phyloP scores from a whole-genome alignment of 148 eudicot species.

The Camellia sinensis region DNA sequence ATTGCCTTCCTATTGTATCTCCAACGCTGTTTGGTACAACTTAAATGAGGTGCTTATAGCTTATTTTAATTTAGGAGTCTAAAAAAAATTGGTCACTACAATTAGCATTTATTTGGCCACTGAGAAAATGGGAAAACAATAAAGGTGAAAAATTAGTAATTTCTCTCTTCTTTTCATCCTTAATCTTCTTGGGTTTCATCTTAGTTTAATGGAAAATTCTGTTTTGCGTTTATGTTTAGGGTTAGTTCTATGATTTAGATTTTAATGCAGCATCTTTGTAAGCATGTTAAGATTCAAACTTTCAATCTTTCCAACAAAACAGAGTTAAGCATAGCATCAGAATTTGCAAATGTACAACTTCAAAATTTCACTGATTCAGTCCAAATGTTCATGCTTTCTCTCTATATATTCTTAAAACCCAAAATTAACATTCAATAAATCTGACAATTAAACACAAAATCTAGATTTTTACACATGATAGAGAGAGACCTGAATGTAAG shows the following conservation, averaged over 20 bases:
- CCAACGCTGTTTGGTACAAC: neutral
- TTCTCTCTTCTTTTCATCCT: neutral
- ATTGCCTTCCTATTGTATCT: neutral
- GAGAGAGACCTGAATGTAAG: constrained; percentile 69
- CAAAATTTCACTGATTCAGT: neutral
- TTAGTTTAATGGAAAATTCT: neutral
- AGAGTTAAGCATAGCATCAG: neutral
- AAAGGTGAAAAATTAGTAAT: neutral
- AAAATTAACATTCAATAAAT: neutral
- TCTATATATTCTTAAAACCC: neutral
- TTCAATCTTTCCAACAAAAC: too few relatives aligned
- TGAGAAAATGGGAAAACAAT: neutral
- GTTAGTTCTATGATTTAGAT: neutral
- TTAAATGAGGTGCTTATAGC: too few relatives aligned
- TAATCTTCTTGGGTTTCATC: neutral
- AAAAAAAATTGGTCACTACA: neutral
- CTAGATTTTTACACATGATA: neutral
- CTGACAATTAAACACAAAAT: neutral
- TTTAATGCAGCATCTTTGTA: too few relatives aligned
- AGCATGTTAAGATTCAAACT: too few relatives aligned
- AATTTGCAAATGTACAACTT: neutral
- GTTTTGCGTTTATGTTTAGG: neutral
- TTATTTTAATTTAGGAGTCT: too few relatives aligned
- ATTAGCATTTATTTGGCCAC: neutral
- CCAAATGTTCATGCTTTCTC: neutral